Evolutionary conservation across 257 asterid species (phyloP).

Genomic region (Perilla frutescens): DNA sequence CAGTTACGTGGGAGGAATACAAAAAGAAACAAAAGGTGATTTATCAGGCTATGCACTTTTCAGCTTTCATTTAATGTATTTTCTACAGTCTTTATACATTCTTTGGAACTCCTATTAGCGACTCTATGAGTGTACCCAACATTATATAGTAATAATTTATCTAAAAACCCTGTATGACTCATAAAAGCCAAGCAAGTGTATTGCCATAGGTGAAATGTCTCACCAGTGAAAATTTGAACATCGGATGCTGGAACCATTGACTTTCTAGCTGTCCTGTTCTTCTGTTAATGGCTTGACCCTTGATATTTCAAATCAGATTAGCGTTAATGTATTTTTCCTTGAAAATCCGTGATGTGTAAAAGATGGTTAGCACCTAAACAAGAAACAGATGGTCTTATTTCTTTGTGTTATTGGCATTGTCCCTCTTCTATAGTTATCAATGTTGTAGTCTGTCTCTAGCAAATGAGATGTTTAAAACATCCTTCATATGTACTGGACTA

Average conservation of each 20-base stretch:
- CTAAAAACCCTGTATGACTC: background rate
- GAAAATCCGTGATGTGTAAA: background rate
- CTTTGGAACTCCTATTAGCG: background rate
- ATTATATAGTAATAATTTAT: background rate
- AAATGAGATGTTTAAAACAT: background rate
- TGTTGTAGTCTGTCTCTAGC: background rate
- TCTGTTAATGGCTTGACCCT: background rate
- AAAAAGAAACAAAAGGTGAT: conserved; percentile 94
- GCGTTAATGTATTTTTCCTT: background rate
- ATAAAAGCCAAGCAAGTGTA: too few species aligned
- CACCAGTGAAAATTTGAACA: background rate
- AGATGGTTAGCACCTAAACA: too few species aligned
- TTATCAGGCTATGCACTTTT: conserved; percentile 15
- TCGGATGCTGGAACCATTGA: background rate
- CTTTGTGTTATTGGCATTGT: too few species aligned
- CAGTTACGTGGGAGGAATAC: conserved; percentile 98
- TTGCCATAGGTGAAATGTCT: background rate
- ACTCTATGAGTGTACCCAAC: background rate
- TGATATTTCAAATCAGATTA: background rate
- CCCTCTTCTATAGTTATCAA: too few species aligned
- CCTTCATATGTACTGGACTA: background rate
- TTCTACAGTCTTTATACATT: background rate
- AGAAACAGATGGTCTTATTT: too few species aligned
- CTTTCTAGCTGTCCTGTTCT: background rate
- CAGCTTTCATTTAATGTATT: conserved; percentile 20